Evolutionary conservation across 2,329 filamentous ascomycete species (phyloP).

Genomic region (Sordariomycetes sp.): DNA sequence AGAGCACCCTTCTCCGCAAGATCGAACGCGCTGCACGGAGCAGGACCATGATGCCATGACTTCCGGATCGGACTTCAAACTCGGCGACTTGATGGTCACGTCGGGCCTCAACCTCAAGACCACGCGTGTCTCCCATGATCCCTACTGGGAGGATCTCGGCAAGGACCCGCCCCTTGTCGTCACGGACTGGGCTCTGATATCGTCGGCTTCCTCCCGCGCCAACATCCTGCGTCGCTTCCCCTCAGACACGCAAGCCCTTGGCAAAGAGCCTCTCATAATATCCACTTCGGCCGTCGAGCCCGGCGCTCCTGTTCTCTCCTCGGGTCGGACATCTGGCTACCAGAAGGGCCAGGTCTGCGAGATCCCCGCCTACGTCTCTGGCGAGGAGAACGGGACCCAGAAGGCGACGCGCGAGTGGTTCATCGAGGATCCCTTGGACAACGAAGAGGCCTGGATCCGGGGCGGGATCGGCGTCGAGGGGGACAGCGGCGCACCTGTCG

Average conservation of each 20-base stretch:
- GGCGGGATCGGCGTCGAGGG: conserved; percentile 34
- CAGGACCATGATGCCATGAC: conserved; percentile 27
- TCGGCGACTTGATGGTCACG: conserved; percentile 27
- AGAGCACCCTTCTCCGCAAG: conserved; percentile 31
- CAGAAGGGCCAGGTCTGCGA: conserved; percentile 32
- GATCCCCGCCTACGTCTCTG: conserved; percentile 30
- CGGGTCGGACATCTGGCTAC: conserved; percentile 32
- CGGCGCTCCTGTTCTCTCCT: conserved; percentile 25
- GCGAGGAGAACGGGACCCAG: conserved; percentile 26
- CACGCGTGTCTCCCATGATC: conserved; percentile 31
- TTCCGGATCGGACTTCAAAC: conserved; percentile 14
- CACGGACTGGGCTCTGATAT: conserved; percentile 34
- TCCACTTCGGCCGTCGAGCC: conserved; percentile 20
- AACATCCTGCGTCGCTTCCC: conserved; percentile 33
- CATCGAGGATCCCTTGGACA: conserved; percentile 29
- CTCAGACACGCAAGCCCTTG: conserved; percentile 17
- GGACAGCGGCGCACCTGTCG: conserved; percentile 32
- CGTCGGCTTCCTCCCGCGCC: conserved; percentile 20
- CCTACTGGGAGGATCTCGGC: conserved; percentile 32
- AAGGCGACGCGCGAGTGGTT: conserved; percentile 36
- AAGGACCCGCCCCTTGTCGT: conserved; percentile 30
- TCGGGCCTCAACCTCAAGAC: conserved; percentile 32
- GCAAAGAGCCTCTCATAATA: conserved; percentile 21
- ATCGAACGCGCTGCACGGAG: conserved; percentile 23
- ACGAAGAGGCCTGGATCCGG: conserved; percentile 33